phyloP scores from a whole-genome alignment of 148 eudicot genomes.

The Nyssa sinensis region DNA sequence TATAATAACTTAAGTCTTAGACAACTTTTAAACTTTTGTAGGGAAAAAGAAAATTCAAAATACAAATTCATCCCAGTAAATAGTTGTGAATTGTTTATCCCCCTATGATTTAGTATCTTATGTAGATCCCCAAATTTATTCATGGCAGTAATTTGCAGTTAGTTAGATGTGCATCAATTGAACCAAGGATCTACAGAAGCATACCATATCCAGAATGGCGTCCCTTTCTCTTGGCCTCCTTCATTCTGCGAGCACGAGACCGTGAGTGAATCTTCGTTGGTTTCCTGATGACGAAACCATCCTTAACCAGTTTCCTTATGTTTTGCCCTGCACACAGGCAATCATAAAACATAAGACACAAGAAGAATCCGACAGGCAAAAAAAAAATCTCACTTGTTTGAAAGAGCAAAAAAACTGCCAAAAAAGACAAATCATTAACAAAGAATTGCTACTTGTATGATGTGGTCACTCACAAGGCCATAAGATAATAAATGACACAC shows the following conservation, averaged over 20 bases:
- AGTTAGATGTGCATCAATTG: neutral
- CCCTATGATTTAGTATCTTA: neutral
- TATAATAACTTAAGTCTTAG: no score
- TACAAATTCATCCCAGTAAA: neutral
- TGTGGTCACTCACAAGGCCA: neutral
- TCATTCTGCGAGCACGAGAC: conserved; percentile 60
- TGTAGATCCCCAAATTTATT: neutral
- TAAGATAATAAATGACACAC: neutral
- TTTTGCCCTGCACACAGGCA: conserved; percentile 45
- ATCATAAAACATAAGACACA: neutral
- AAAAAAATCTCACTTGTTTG: neutral
- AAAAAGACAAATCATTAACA: neutral
- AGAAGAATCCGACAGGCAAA: neutral
- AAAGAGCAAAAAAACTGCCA: no score
- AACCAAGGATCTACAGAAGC: neutral
- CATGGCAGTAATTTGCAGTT: neutral
- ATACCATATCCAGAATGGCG: conserved; percentile 67
- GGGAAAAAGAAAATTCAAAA: neutral
- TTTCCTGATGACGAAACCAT: conserved; percentile 61
- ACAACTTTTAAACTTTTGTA: neutral
- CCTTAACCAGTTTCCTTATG: conserved; percentile 54
- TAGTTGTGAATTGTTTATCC: neutral
- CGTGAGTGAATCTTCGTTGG: conserved; percentile 57
- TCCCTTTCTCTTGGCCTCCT: conserved; percentile 60
- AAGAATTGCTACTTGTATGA: no score